Evolutionary conservation across 2,329 filamentous ascomycete genomes (phyloP), one percentile per base, ranked within the genome.

Genomic region (Hymenoscyphus scutula): DNA sequence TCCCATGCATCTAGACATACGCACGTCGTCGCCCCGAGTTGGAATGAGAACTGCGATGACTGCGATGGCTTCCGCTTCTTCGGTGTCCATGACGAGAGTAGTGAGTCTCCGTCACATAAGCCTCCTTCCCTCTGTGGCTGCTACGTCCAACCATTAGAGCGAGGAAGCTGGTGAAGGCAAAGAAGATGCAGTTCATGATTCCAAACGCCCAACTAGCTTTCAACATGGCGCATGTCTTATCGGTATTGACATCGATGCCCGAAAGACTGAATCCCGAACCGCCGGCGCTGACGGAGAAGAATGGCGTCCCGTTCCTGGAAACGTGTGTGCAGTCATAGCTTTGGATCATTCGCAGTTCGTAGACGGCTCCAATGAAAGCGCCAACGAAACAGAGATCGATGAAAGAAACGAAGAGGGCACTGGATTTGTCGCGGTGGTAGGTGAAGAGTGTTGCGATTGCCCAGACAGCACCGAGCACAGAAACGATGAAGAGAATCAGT

Each of bases 121-220:
- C 59, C 53, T 68, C 67, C 58, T 69, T 69, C 38, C 67, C 65
- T 11, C 45, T 55, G 1, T 25, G 25, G 23, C 60, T 30, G 0
- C 63, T 59, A 15, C 66, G 60, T 0, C 70, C 67, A 23, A 71
- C 67, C 51, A 71, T 64, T 67, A 80, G 83, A 29, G 92, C 91
- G 53, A 95, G 80, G 30, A 94, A 77, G 58, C 86, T 84, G 3
- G 91, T 95, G 73, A 89, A 80, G 75, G 89, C 88, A 78, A 96
- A 97, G 74, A 93, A 88, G 67, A 95, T 79, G 68, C 81, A 80
- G 75, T 95, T 91, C 83, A 97, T 96, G 75, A 98, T 97, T 56
- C 85, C 92, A 69, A 97, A 88, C 2, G 92, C 94, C 77, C 92
- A 98, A 68, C 82, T 84, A 0, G 93, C 89, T 84, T 97, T 98